Evolutionary conservation across 108 stramenopile species (phyloP).

Genomic region (Epithemia pelagica): DNA sequence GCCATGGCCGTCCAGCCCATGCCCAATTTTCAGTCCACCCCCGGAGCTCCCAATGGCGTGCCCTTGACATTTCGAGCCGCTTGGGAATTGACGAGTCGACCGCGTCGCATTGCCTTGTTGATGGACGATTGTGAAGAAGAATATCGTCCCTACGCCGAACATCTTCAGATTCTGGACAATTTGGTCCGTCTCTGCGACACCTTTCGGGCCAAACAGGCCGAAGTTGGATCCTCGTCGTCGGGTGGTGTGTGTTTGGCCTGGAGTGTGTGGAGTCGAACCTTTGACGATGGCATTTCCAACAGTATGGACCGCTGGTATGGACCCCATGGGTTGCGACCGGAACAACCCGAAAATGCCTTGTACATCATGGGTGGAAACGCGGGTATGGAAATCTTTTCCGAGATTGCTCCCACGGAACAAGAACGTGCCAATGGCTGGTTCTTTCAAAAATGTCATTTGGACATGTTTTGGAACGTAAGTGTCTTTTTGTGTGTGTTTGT

Average conservation of each 20-base stretch:
- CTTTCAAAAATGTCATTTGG: background rate
- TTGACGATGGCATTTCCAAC: conserved; percentile 5
- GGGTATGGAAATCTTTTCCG: background rate
- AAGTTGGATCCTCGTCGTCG: no score
- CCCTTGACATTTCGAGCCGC: conserved; percentile 3
- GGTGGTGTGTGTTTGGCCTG: background rate
- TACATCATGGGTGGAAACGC: background rate
- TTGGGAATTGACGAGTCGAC: background rate
- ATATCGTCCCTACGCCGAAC: background rate
- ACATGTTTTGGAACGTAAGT: conserved; percentile 7
- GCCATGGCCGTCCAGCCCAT: background rate
- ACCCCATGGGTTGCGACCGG: background rate
- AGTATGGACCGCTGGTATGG: conserved; percentile 4
- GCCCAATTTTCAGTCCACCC: background rate
- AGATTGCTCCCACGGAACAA: conserved; percentile 3
- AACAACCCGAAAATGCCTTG: conserved; percentile 2
- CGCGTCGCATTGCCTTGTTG: conserved; percentile 1
- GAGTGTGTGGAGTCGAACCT: background rate
- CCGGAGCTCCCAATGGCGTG: background rate
- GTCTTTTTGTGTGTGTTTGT: background rate
- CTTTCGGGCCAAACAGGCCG: background rate
- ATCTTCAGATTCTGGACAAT: background rate
- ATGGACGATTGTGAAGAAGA: conserved; percentile 8
- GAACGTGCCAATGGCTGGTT: conserved; percentile 2
- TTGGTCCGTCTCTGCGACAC: background rate